Evolutionary conservation across 331 rosid species (phyloP).

Genomic region (Pyrus hybrid): DNA sequence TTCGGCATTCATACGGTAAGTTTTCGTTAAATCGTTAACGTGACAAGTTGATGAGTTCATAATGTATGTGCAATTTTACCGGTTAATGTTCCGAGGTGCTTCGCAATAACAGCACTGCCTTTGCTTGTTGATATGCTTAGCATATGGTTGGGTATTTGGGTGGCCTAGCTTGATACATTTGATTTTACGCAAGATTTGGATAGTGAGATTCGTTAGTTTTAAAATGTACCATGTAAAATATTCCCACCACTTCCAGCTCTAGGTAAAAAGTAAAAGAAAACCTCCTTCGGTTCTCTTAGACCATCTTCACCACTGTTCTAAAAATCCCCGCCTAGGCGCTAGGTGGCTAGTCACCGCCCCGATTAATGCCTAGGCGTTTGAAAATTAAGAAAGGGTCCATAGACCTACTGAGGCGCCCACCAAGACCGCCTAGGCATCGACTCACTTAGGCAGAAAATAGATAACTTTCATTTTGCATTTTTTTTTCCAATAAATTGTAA

Average conservation of each 20-base stretch:
- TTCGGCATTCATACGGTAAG: conserved; percentile 89
- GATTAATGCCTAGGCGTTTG: no score
- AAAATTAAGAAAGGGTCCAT: no score
- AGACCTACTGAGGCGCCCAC: no score
- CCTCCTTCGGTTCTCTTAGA: neutral
- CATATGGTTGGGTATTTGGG: neutral
- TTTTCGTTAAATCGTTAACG: conserved; percentile 13
- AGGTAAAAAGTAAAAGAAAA: neutral
- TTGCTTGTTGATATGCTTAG: neutral
- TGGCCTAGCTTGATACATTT: neutral
- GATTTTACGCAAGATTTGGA: neutral
- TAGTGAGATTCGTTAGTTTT: neutral
- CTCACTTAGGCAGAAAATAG: no score
- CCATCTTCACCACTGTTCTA: no score
- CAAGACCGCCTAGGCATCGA: no score
- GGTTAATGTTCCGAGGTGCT: neutral
- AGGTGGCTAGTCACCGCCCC: no score
- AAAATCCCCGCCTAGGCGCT: no score
- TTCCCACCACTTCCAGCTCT: neutral
- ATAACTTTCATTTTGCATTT: no score
- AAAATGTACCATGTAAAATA: neutral
- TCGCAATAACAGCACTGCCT: neutral
- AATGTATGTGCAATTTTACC: neutral
- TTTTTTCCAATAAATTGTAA: no score
- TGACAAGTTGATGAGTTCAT: neutral